These are phyloP conservation scores for Fusarium tanahbumbuense DNA, from an alignment of 2,329 filamentous ascomycete genomes.

Conservation along the genomic window DNA sequence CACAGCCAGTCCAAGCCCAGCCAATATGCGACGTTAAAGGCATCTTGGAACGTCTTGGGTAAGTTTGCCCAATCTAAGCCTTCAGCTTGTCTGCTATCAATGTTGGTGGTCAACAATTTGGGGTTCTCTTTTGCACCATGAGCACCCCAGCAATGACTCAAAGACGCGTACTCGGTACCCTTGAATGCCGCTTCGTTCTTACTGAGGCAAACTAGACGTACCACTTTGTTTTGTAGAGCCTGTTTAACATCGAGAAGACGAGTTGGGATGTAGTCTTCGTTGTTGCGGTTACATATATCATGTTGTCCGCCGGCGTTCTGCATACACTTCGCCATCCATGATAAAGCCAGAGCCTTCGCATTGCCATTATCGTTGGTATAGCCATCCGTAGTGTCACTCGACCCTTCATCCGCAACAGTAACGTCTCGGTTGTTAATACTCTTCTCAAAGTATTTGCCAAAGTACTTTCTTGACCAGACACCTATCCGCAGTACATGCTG, in stretches of 20 bases:
- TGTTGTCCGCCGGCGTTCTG: background rate
- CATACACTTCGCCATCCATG: background rate
- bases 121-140: background rate
- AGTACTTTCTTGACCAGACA: background rate
- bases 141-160: background rate
- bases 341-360: background rate
- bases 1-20: background rate
- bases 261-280: background rate
- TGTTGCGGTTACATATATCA: background rate
- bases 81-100: background rate
- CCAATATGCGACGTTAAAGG: background rate
- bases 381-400: too few relatives aligned
- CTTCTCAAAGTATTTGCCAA: background rate
- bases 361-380: background rate
- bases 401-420: too few relatives aligned
- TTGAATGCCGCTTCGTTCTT: rapidly evolving
- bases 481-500: background rate
- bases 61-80: background rate
- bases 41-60: background rate
- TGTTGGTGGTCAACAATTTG: background rate
- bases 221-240: background rate
- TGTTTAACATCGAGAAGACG: background rate
- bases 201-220: background rate
- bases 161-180: background rate
- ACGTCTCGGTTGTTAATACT: too few relatives aligned